phyloP scores from a whole-genome alignment of 2,329 filamentous ascomycete genomes.

The Phaeosphaeria sp. region DNA sequence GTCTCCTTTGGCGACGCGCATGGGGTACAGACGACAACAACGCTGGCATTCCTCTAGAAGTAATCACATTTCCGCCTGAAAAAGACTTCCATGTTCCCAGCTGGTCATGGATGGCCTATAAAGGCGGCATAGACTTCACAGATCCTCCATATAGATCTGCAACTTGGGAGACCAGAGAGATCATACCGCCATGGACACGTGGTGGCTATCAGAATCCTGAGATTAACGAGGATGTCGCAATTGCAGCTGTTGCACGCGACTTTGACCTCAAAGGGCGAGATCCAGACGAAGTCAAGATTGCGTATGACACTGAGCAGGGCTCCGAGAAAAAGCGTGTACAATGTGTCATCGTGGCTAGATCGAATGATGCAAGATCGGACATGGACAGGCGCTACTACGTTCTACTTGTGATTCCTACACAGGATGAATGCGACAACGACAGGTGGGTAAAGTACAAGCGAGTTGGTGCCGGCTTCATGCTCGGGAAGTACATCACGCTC shows the following conservation, averaged over 20 bases:
- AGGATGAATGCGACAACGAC: background rate
- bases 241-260: slow-evolving; percentile 13
- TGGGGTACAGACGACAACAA: slow-evolving; percentile 6
- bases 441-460: slow-evolving; percentile 12
- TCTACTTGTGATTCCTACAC: slow-evolving; percentile 12
- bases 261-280: slow-evolving; percentile 13
- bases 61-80: slow-evolving; percentile 4
- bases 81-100: slow-evolving; percentile 7
- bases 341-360: slow-evolving; percentile 17
- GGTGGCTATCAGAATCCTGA: slow-evolving; percentile 1
- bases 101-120: slow-evolving; percentile 26
- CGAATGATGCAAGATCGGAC: slow-evolving; percentile 6
- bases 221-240: slow-evolving; percentile 3
- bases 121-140: slow-evolving; percentile 20
- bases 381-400: slow-evolving; percentile 13
- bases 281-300: slow-evolving; percentile 11
- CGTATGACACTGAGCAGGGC: slow-evolving; percentile 15
- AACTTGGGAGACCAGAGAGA: slow-evolving; percentile 7
- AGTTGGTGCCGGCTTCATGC: slow-evolving; percentile 23
- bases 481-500: slow-evolving; percentile 19
- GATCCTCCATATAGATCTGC: slow-evolving; percentile 5
- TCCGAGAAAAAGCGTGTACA: slow-evolving; percentile 12
- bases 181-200: slow-evolving; percentile 7
- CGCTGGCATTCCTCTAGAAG: background rate
- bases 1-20: slow-evolving; percentile 40